Percentiles rank a stretch among this genome's conserved stretches.
Evolutionary conservation across 1,139 yeast genomes (phyloP).

Genomic region (Spathaspora sp.): DNA sequence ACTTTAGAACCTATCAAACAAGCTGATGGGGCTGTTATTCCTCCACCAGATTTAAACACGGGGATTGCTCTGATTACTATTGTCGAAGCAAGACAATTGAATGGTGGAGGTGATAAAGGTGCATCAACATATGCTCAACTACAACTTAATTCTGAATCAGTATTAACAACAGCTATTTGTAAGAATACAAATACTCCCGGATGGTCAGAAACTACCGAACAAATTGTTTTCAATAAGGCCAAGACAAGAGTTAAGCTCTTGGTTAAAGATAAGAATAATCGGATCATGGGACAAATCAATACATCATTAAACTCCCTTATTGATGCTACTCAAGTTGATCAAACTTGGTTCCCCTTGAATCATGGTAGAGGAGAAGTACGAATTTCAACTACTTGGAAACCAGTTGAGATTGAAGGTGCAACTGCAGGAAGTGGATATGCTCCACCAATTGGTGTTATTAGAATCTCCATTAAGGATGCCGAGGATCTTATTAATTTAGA

Average conservation of each 20-base stretch:
- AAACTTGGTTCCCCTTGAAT: slow-evolving; percentile 69
- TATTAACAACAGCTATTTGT: slow-evolving; percentile 54
- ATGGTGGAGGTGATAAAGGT: slow-evolving; percentile 41
- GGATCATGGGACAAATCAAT: slow-evolving; percentile 59
- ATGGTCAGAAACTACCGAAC: slow-evolving; percentile 67
- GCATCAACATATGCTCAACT: slow-evolving; percentile 73
- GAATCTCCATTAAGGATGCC: slow-evolving; percentile 72
- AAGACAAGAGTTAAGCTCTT: slow-evolving; percentile 65
- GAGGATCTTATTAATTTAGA: slow-evolving; percentile 79
- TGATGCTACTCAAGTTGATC: slow-evolving; percentile 76
- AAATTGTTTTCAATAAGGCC: slow-evolving; percentile 72
- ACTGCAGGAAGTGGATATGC: slow-evolving; percentile 80
- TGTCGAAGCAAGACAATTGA: slow-evolving; percentile 52
- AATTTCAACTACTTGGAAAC: slow-evolving; percentile 77
- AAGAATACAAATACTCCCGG: slow-evolving; percentile 68
- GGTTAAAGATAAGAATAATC: slow-evolving; percentile 59
- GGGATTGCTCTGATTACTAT: slow-evolving; percentile 73
- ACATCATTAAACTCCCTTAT: slow-evolving; percentile 69
- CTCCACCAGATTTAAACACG: slow-evolving; percentile 90
- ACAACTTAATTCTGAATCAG: slow-evolving; percentile 58
- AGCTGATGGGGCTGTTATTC: slow-evolving; percentile 82
- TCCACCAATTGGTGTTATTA: slow-evolving; percentile 89
- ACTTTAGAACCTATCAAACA: slow-evolving; percentile 71
- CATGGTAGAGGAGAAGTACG: slow-evolving; percentile 76
- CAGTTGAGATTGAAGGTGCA: slow-evolving; percentile 68